Conservation (phyloP, 495 filamentous ascomycete species). For the Wilcoxina mikolae region DNA sequence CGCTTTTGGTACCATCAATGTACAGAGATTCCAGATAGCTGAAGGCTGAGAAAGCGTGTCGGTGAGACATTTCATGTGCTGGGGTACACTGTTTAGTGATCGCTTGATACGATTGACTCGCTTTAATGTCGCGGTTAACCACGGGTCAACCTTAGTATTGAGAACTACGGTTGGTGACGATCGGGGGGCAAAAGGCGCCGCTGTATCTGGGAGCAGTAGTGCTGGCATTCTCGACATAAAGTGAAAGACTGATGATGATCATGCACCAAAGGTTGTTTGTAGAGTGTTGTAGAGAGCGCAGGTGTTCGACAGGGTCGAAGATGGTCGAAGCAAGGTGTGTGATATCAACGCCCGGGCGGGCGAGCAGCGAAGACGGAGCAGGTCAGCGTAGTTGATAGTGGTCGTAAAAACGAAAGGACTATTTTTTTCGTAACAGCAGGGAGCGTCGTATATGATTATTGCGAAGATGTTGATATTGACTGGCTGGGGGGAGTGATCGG, state of each 20-base stretch:
- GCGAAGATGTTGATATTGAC: conserved; percentile 4
- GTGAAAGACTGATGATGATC: neutral
- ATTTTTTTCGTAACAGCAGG: neutral
- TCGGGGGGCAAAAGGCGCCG: conserved; percentile 89
- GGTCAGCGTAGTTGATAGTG: no score
- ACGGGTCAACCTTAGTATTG: conserved; percentile 85
- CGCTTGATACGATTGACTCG: conserved; percentile 95
- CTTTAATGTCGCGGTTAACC: conserved; percentile 94
- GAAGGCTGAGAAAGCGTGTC: conserved; percentile 83
- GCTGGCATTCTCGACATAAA: conserved; percentile 55
- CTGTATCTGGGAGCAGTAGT: conserved; percentile 83
- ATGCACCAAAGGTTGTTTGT: neutral
- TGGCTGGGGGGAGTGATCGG: conserved; percentile 14
- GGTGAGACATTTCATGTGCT: conserved; percentile 92
- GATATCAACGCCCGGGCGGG: neutral
- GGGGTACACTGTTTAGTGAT: conserved; percentile 90
- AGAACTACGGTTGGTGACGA: conserved; percentile 92
- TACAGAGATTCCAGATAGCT: conserved; percentile 91
- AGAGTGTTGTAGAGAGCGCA: neutral
- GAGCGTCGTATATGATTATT: neutral
- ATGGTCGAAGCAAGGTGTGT: conserved; percentile 1
- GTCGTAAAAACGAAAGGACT: neutral
- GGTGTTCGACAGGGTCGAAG: neutral
- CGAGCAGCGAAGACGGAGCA: neutral
- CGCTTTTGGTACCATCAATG: conserved; percentile 82